Base-by-base conservation (phyloP, 2,329 filamentous ascomycete genomes). In the Colletotrichum nymphaeae region DNA sequence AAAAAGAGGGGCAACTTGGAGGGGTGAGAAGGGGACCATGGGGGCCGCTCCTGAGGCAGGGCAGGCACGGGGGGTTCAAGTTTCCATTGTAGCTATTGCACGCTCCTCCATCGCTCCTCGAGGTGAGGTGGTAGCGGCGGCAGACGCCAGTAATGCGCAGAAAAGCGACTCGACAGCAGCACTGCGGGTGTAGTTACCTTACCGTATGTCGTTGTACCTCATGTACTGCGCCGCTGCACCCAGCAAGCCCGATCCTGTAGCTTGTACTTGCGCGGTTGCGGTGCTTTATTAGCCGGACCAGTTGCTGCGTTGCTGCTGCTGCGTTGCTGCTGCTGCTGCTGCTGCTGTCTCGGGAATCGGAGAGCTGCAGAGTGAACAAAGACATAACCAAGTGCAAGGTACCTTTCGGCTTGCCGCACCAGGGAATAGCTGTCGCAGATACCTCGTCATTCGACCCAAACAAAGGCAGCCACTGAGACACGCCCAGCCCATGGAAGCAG, bases 111-210 rank as follows among this genome's bases (percentile, higher is more conserved):
- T 35, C 19, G 19, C 19, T 49, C 42, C 42, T 42, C 37, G 37
- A 42, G 37, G 37, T 49, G 42, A 22, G 19, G 42, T 49, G 42
- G 42, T 49, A 49, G 42, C 42, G 42, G 19, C 42, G 7, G 42
- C 19, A 16, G 63, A 19, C 56, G 62, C 70, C 70, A 73, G 71
- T 52, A 62, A 70, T 73, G 71, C 71, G 71, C 67, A 73, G 71
- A 73, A 73, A 66, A 68, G 46, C 28, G 26, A 30, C 26, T 58
- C 9, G 26, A 32, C 56, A 16, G 56, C 19, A 32, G 26, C 56
- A 58, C 30, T 49, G 46, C 42, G 22, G 19, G 16, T 58, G 30
- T 55, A 37, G 37, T 42, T 42, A 42, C 32, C 32, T 35, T 42
- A 19, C 32, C 32, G 12, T 42, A 19, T 6, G 37, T 16, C 16